These are phyloP conservation scores for Pilobolus umbonatus DNA, from an alignment of 192 early-diverging fungal genomes.

Conservation along the genomic window DNA sequence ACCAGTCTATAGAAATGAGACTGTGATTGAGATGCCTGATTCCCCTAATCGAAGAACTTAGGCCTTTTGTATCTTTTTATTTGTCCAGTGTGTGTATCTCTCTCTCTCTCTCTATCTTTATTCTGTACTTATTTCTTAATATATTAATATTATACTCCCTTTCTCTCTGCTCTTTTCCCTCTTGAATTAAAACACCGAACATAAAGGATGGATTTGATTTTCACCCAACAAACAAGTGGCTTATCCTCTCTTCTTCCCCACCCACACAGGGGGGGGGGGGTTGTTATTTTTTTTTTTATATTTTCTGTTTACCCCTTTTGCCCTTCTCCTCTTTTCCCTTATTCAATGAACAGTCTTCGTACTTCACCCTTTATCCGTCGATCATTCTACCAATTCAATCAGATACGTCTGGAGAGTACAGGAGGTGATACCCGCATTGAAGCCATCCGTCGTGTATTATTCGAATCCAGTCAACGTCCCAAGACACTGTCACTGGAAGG, in stretches of 20 bases:
- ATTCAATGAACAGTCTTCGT: background rate
- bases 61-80: background rate
- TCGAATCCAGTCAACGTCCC: constrained; percentile 48
- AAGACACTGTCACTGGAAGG: constrained; percentile 30
- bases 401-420: constrained; percentile 18
- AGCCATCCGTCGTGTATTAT: constrained; percentile 68
- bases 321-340: background rate
- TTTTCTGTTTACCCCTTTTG: background rate
- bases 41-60: background rate
- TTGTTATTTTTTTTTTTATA: no score
- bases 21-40: background rate
- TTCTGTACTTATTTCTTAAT: constrained; percentile 1
- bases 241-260: no score
- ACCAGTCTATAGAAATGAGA: constrained; percentile 1
- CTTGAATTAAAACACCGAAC: no score
- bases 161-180: background rate
- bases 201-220: no score
- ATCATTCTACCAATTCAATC: background rate
- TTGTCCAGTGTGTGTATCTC: background rate
- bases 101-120: background rate
- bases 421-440: constrained; percentile 58
- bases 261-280: no score
- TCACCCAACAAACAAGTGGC: no score
- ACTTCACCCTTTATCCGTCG: constrained; percentile 3
- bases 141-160: background rate